A percentile compares a stretch with the other conserved stretches of the same genome.
Evolutionary conservation across 345 rosid genomes (phyloP).

Genomic region (Physaria fendleri): DNA sequence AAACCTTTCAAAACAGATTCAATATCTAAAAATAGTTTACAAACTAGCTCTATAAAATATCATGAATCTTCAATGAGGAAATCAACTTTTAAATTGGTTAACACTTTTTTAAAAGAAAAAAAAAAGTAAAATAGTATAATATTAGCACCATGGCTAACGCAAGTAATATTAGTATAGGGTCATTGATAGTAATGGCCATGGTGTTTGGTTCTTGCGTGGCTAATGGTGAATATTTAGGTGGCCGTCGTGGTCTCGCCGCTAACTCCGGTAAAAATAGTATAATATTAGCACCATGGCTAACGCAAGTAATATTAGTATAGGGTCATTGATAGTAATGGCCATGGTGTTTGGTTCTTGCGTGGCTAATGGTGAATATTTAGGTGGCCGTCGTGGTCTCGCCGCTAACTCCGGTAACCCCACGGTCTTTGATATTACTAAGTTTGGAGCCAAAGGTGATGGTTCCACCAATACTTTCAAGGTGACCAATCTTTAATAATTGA

Average conservation of each 20-base stretch:
- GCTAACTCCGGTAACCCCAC: slow-evolving; percentile 22
- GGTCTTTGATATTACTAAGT: slow-evolving; percentile 37
- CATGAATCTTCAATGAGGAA: slow-evolving; percentile 1
- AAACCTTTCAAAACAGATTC: not conserved
- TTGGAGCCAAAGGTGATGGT: slow-evolving; percentile 42
- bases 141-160: slow-evolving; percentile 40
- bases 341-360: slow-evolving; percentile 35
- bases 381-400: slow-evolving; percentile 28
- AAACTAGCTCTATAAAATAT: not conserved
- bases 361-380: slow-evolving; percentile 34
- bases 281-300: slow-evolving; percentile 38
- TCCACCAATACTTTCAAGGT: slow-evolving; percentile 34
- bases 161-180: slow-evolving; percentile 15
- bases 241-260: slow-evolving; percentile 29
- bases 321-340: slow-evolving; percentile 22
- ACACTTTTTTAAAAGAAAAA: slow-evolving; percentile 5
- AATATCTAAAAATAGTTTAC: slow-evolving; percentile 8
- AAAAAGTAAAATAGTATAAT: not conserved
- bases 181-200: slow-evolving; percentile 24
- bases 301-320: slow-evolving; percentile 20
- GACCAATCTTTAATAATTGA: no score
- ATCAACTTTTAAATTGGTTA: slow-evolving; percentile 15
- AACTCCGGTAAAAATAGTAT: slow-evolving; percentile 10
- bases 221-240: slow-evolving; percentile 28
- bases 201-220: slow-evolving; percentile 37